These are phyloP conservation scores for Ochetophila trinervis DNA, from an alignment of 306 rosid genomes.

Conservation along the genomic window DNA sequence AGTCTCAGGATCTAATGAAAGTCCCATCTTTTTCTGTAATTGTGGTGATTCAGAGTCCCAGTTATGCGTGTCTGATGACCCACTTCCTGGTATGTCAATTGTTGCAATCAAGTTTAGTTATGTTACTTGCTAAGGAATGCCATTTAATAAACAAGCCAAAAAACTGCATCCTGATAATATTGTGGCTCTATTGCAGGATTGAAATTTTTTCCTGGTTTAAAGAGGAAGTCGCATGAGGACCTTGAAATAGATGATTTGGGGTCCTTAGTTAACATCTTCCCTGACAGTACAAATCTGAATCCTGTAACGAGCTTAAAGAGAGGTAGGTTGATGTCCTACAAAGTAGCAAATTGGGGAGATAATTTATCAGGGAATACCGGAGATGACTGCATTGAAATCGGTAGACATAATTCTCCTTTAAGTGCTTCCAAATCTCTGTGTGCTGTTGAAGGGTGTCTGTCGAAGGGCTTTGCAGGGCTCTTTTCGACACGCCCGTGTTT, in stretches of 20 bases:
- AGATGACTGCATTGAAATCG: conserved; percentile 48
- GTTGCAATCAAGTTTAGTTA: not conserved
- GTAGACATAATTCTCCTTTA: conserved; percentile 46
- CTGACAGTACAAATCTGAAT: conserved; percentile 25
- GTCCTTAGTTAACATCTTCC: conserved; percentile 17
- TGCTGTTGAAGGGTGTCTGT: conserved; percentile 83
- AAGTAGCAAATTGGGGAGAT: conserved; percentile 31
- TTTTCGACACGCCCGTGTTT: conserved; percentile 53
- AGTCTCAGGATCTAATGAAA: conserved; percentile 49
- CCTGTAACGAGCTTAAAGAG: conserved; percentile 42
- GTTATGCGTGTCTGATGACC: conserved; percentile 47
- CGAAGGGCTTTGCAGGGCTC: conserved; percentile 85
- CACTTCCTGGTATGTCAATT: conserved; percentile 58
- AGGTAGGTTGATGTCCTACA: conserved; percentile 32
- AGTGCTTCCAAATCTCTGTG: conserved; percentile 72
- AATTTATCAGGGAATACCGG: conserved; percentile 28
- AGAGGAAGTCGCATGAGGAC: conserved; percentile 66
- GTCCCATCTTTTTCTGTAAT: conserved; percentile 42
- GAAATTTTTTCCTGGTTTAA: conserved; percentile 51
- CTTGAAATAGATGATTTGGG: conserved; percentile 43
- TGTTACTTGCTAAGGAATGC: not conserved
- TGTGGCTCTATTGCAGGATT: conserved; percentile 49
- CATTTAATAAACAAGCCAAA: not conserved
- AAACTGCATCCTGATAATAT: conserved; percentile 10
- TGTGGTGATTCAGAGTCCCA: conserved; percentile 71